Base-by-base conservation (phyloP, 78 protist species). In the Trichosphaerium sp. region DNA sequence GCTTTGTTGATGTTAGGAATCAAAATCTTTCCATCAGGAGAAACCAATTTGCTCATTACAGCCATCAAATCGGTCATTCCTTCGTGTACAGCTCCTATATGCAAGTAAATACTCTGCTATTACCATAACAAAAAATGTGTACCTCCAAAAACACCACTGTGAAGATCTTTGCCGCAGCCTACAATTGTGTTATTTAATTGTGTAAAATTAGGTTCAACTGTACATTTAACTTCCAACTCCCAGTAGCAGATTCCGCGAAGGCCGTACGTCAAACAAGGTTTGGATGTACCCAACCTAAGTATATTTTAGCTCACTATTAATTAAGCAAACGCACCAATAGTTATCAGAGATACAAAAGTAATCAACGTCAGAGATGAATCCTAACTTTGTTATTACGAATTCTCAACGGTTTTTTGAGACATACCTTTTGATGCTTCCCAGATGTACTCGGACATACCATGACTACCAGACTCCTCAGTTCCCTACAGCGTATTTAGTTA, bases 81-180 rank as follows among this genome's bases (percentile, higher is more conserved):
- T 43, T 57, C 63, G 63, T 57, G 63, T 43, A 57, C 63, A 1
- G 63, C 1, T 5, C 63, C 63, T n/a, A n/a, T n/a, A 26, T 43
- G 49, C 49, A 44, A 15, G 49, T 44, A 15, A 44, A 18, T 18
- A 44, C 49, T 21, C 26, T 15, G 15, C 49, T 15, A 15, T 15
- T 18, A 44, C 49, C 26, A 44, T 18, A 44, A 18, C 49, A 44
- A 15, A n/a, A n/a, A n/a, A n/a, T n/a, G n/a, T n/a, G n/a, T n/a
- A n/a, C n/a, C n/a, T n/a, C 26, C 63, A 5, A 12, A 57, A 28
- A 57, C 38, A 5, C 63, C 63, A 4, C 49, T 39, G 38, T 57
- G 63, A 7, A 57, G 63, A 26, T 57, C 63, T n/a, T n/a, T n/a
- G n/a, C n/a, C n/a, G n/a, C n/a, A n/a, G n/a, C n/a, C n/a, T n/a